Conservation (phyloP, 352 stramenopile species). For the Plasmopara muralis region DNA sequence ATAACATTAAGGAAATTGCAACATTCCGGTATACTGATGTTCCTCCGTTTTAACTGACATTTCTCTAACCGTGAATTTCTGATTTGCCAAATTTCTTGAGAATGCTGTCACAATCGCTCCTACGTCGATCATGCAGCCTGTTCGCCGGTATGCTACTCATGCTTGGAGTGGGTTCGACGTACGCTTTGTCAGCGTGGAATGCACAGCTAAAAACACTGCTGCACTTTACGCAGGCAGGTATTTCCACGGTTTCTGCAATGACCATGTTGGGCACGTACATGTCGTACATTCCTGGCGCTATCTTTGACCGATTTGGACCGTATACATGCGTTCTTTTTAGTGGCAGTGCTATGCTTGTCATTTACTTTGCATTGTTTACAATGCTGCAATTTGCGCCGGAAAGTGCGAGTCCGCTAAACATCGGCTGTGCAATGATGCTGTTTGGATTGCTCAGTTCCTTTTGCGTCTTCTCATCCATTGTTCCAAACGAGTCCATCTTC, state of each 20-base stretch:
- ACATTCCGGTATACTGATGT: too few relatives aligned
- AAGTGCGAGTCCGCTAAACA: slow-evolving; percentile 35
- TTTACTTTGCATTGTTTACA: slow-evolving; percentile 40
- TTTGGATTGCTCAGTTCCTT: slow-evolving; percentile 69
- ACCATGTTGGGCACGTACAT: slow-evolving; percentile 74
- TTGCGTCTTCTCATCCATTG: slow-evolving; percentile 68
- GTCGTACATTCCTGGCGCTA: slow-evolving; percentile 58
- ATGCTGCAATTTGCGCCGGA: slow-evolving; percentile 36
- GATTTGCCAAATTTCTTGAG: background rate
- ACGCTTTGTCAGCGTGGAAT: slow-evolving; percentile 80
- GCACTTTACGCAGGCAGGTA: slow-evolving; percentile 64
- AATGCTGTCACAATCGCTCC: slow-evolving; percentile 8
- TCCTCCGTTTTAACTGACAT: too few relatives aligned
- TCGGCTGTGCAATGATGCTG: slow-evolving; percentile 47
- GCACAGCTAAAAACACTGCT: slow-evolving; percentile 72
- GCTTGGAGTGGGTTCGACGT: slow-evolving; percentile 67
- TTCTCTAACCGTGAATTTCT: background rate
- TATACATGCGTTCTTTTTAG: slow-evolving; percentile 52
- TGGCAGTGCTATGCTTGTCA: slow-evolving; percentile 29
- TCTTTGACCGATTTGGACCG: slow-evolving; percentile 64
- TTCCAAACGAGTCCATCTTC: slow-evolving; percentile 74
- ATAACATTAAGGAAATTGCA: too few relatives aligned
- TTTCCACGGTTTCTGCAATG: slow-evolving; percentile 68
- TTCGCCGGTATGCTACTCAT: slow-evolving; percentile 56
- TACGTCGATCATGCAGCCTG: slow-evolving; percentile 38